Percentiles rank a stretch among this genome's conserved stretches.
phyloP scores from a whole-genome alignment of 345 rosid genomes.

The Acer campestre region DNA sequence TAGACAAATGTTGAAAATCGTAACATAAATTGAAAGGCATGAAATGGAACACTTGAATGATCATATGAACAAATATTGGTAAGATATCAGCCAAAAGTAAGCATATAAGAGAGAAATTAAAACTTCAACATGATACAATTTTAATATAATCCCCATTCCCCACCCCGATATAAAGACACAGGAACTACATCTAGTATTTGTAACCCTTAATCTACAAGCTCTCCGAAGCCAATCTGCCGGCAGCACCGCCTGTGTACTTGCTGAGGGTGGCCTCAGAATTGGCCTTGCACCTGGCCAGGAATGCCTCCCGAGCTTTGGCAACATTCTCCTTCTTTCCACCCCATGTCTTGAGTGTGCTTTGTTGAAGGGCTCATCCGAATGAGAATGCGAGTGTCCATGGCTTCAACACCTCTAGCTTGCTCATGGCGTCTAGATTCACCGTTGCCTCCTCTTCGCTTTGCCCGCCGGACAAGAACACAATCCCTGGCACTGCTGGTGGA shows the following conservation, averaged over 20 bases:
- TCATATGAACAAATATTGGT: too few relatives aligned
- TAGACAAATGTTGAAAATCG: not conserved
- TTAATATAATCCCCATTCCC: not conserved
- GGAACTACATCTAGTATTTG: conserved; percentile 49
- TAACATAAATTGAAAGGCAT: not conserved
- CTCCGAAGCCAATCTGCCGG: conserved; percentile 32
- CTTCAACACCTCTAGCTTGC: too few relatives aligned
- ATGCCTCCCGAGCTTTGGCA: conserved; percentile 20
- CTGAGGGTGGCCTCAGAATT: conserved; percentile 89
- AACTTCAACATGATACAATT: not conserved
- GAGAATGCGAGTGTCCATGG: too few relatives aligned
- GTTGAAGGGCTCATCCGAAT: too few relatives aligned
- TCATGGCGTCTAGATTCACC: conserved; percentile 53
- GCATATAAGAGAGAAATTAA: not conserved
- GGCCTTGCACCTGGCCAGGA: conserved; percentile 76
- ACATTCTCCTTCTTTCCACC: too few relatives aligned
- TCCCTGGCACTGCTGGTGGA: conserved; percentile 87
- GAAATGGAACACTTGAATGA: too few relatives aligned
- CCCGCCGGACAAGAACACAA: conserved; percentile 86
- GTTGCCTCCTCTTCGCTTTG: conserved; percentile 95
- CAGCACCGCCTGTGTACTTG: conserved; percentile 52
- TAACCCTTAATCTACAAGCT: conserved; percentile 57
- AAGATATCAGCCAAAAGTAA: not conserved
- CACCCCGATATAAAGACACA: not conserved
- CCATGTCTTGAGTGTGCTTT: too few relatives aligned